Evolutionary conservation across 1,284 basidiomycete genomes (phyloP), one percentile per base, ranked within the genome.

Genomic region (Ustanciosporium gigantosporum): DNA sequence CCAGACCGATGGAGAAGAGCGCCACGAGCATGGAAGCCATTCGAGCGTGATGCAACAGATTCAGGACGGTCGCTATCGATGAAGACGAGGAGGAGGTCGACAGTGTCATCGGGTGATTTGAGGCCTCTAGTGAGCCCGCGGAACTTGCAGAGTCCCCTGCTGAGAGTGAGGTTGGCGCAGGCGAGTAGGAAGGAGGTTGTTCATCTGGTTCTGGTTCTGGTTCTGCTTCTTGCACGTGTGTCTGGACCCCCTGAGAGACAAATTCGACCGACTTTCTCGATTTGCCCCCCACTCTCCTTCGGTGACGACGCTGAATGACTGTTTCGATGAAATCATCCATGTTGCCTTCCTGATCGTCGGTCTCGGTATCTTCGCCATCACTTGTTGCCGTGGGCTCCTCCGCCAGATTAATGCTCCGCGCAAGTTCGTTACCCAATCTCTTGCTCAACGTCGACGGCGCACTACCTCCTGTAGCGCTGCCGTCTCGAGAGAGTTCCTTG

Each of bases 401-500:
- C 6, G 52, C 43, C 16, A 58, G 25, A 20, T 50, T 46, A 40
- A 64, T 42, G 43, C 43, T 48, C 25, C 55, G 48, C 7, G 60
- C 60, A 9, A 64, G 53, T 44, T 64, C 60, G 37, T 58, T 64
- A 25, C 55, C 60, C 4, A 64, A 45, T 2, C 53, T 43, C 23
- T 50, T 35, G 2, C 46, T 46, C 19, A 58, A 23, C n/a, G 53
- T 58, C 6, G 37, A 27, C 4, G 45, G 60, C 23, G 53, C 53
- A 46, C 60, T 58, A 25, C 52, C 38, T 9, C 21, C 11, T 20
- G 7, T 6, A 16, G 9, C 9, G 5, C 7, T 25, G 19, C 43
- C 45, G 17, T 87, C 79, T 1, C 40, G 41, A 17, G 57, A 64
- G 4, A 42, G 44, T n/a, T 62, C 50, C 16, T 61, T 55, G 37